Evolutionary conservation across 495 filamentous ascomycete genomes (phyloP).

Genomic region (Penicillium paradoxum): DNA sequence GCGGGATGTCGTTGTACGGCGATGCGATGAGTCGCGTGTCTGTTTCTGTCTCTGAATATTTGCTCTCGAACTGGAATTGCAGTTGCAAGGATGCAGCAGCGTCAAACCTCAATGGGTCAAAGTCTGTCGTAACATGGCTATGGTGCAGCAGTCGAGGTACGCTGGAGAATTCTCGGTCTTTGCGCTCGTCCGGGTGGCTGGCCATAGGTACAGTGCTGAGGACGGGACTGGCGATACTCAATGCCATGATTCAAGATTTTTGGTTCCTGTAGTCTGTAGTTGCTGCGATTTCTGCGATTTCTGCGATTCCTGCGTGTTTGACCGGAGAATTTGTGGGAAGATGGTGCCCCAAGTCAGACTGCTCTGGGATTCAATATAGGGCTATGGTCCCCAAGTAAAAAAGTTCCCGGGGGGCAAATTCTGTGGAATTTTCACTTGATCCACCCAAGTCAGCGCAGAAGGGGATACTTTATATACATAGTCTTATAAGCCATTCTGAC

Average conservation of each 20-base stretch:
- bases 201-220: not conserved
- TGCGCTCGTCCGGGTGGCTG: not conserved
- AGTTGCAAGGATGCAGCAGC: conserved; percentile 34
- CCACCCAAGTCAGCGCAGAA: not conserved
- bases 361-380: not conserved
- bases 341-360: not conserved
- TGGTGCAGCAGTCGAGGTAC: conserved; percentile 23
- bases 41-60: conserved; percentile 9
- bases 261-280: too few relatives aligned
- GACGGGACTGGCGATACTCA: not conserved
- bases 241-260: conserved; percentile 8
- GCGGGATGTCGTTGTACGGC: conserved; percentile 62
- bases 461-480: not conserved
- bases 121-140: conserved; percentile 30
- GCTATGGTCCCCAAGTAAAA: not conserved
- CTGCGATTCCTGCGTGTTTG: too few relatives aligned
- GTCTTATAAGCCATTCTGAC: not conserved
- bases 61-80: conserved; percentile 9
- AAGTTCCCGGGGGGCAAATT: not conserved
- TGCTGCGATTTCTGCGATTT: too few relatives aligned
- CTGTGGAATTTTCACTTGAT: not conserved
- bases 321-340: too few relatives aligned
- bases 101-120: conserved; percentile 31
- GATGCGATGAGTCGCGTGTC: conserved; percentile 54
- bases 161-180: not conserved